Evolutionary conservation across 2,329 filamentous ascomycete genomes (phyloP).

Genomic region (Ceratocystis cubensis): DNA sequence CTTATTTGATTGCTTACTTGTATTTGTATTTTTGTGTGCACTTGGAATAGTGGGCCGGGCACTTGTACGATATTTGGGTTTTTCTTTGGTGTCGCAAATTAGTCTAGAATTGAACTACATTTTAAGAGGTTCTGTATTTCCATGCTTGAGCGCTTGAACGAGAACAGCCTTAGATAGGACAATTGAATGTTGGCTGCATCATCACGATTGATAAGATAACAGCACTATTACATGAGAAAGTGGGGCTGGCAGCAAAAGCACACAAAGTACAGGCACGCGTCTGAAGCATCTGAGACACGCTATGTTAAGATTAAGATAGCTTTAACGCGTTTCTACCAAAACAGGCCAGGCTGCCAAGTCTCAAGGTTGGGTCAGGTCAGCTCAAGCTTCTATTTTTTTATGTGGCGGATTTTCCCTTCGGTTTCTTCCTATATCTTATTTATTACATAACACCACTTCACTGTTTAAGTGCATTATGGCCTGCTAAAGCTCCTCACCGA

Average conservation of each 20-base stretch:
- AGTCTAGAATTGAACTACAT: too few relatives aligned
- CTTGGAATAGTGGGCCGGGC: background rate
- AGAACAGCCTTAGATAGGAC: too few relatives aligned
- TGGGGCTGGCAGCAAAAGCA: background rate
- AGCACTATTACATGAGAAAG: background rate
- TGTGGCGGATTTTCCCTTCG: background rate
- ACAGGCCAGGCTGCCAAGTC: background rate
- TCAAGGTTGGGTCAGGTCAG: too few relatives aligned
- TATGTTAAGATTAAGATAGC: background rate
- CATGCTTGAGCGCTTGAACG: too few relatives aligned
- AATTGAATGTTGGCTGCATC: background rate
- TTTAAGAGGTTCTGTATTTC: too few relatives aligned
- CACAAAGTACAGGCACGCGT: background rate
- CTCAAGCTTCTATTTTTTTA: background rate
- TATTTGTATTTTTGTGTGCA: background rate
- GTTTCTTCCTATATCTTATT: background rate
- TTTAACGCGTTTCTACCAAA: conserved; percentile 21
- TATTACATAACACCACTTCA: background rate
- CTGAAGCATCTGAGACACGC: background rate
- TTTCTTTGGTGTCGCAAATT: background rate
- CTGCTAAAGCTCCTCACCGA: too few relatives aligned
- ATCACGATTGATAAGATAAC: conserved; percentile 3
- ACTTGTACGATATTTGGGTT: background rate
- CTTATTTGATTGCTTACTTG: conserved; percentile 42
- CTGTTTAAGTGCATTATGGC: too few relatives aligned